Percentiles rank a stretch among this genome's conserved stretches.
phyloP scores from a whole-genome alignment of 768 basidiomycete genomes.

The Saitozyma sp. region DNA sequence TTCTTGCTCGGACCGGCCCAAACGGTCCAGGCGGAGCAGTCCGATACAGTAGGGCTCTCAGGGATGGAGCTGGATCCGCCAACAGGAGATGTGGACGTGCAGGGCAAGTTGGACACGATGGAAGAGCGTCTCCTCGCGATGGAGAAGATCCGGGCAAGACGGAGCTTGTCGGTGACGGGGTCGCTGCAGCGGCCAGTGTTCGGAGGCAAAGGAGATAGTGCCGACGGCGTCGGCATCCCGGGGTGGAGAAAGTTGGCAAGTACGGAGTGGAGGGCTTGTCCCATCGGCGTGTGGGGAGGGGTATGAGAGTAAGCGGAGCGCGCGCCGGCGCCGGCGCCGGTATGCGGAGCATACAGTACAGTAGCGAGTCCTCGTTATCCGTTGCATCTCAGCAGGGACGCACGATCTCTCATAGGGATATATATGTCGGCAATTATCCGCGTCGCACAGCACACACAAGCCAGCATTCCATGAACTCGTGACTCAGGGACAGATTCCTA shows the following conservation, averaged over 20 bases:
- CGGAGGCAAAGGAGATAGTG: no score
- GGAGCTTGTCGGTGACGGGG: background rate
- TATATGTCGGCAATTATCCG: no score
- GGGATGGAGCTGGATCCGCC: constrained; percentile 1
- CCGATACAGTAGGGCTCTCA: background rate
- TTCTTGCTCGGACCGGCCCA: constrained; percentile 4
- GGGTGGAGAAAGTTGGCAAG: constrained; percentile 13
- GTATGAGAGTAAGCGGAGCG: background rate
- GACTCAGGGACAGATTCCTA: no score
- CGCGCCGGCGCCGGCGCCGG: background rate
- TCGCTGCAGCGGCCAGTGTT: no score
- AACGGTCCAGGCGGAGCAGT: no score
- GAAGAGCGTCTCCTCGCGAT: constrained; percentile 5
- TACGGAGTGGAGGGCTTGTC: constrained; percentile 19
- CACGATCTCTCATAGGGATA: no score
- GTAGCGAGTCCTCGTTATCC: no score
- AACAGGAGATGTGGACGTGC: background rate
- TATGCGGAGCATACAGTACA: background rate
- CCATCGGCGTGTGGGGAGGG: constrained; percentile 20
- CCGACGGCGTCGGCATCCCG: background rate
- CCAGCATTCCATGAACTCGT: no score
- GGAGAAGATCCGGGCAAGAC: background rate
- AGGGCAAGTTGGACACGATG: background rate
- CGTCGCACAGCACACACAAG: no score
- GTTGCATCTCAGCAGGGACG: no score